phyloP scores from a whole-genome alignment of 495 filamentous ascomycete species.

The Sporormia fimetaria region DNA sequence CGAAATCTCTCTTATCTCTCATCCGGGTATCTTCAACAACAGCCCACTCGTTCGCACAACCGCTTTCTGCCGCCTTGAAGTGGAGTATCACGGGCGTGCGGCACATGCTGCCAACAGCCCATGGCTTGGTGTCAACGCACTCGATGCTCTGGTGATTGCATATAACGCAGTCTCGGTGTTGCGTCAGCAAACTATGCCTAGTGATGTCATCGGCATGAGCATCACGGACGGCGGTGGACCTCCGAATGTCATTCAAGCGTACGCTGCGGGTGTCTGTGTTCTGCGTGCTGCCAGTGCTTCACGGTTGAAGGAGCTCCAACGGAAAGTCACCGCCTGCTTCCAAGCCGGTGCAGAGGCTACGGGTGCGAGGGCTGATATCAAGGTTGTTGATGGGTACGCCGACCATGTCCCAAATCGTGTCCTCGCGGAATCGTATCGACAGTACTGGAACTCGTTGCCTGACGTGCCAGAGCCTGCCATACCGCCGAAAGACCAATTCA shows the following conservation, averaged over 20 bases:
- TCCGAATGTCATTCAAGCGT: slow-evolving; percentile 51
- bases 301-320: slow-evolving; percentile 34
- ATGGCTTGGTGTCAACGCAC: slow-evolving; percentile 53
- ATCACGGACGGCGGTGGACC: slow-evolving; percentile 49
- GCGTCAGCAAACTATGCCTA: slow-evolving; percentile 52
- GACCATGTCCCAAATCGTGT: slow-evolving; percentile 52
- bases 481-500: slow-evolving; percentile 6
- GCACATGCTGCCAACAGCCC: slow-evolving; percentile 52
- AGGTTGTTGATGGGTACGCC: slow-evolving; percentile 39
- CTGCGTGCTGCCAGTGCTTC: slow-evolving; percentile 17
- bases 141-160: slow-evolving; percentile 49
- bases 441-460: slow-evolving; percentile 39
- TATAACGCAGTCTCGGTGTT: slow-evolving; percentile 53
- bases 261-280: slow-evolving; percentile 30
- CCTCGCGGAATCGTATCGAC: slow-evolving; percentile 42
- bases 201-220: slow-evolving; percentile 47
- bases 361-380: slow-evolving; percentile 43
- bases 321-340: slow-evolving; percentile 47
- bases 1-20: slow-evolving; percentile 56
- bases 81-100: slow-evolving; percentile 42
- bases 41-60: slow-evolving; percentile 39
- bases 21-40: slow-evolving; percentile 37
- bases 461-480: slow-evolving; percentile 10
- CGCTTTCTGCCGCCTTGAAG: slow-evolving; percentile 39
- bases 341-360: slow-evolving; percentile 50